These are phyloP conservation scores for Ceriops tagal DNA, from an alignment of 345 rosid genomes.

Conservation along the genomic window DNA sequence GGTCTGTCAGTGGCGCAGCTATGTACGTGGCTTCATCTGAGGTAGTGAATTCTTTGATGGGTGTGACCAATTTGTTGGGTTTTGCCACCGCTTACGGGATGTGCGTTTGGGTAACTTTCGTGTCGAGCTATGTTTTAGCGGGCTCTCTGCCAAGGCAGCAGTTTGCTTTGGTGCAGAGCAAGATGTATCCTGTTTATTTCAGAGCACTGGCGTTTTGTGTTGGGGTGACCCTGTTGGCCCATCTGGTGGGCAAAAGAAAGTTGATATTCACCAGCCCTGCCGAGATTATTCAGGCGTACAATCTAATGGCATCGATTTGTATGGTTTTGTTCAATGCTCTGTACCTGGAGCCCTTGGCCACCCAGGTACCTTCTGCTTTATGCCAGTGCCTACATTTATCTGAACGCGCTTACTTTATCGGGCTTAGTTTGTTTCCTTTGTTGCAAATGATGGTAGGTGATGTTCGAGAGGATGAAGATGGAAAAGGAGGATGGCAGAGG, in stretches of 20 bases:
- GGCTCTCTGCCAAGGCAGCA: constrained; percentile 55
- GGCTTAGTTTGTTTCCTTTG: constrained; percentile 14
- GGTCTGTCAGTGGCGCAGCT: neutral
- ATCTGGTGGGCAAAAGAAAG: constrained; percentile 32
- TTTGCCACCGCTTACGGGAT: constrained; percentile 59
- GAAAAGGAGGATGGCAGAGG: constrained; percentile 87
- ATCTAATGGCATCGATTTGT: constrained; percentile 42
- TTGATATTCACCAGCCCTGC: constrained; percentile 25
- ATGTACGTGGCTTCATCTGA: constrained; percentile 7
- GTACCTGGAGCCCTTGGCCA: constrained; percentile 66
- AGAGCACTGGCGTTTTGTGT: constrained; percentile 41
- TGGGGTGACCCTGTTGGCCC: constrained; percentile 51
- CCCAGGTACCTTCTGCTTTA: constrained; percentile 62
- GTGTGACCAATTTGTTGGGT: constrained; percentile 41
- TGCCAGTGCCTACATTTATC: constrained; percentile 52
- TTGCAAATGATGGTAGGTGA: constrained; percentile 31
- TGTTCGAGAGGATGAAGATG: constrained; percentile 63
- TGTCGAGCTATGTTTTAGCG: constrained; percentile 57
- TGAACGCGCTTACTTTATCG: constrained; percentile 53
- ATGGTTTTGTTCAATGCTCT: constrained; percentile 49
- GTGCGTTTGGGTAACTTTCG: constrained; percentile 74
- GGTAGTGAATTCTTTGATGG: constrained; percentile 17
- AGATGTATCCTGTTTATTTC: constrained; percentile 70
- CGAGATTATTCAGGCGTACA: constrained; percentile 52
- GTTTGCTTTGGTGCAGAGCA: constrained; percentile 78